Evolutionary conservation across 177 flowering plant genomes (phyloP), one percentile per base, ranked within the genome.

Genomic region (Vitis hybrid): DNA sequence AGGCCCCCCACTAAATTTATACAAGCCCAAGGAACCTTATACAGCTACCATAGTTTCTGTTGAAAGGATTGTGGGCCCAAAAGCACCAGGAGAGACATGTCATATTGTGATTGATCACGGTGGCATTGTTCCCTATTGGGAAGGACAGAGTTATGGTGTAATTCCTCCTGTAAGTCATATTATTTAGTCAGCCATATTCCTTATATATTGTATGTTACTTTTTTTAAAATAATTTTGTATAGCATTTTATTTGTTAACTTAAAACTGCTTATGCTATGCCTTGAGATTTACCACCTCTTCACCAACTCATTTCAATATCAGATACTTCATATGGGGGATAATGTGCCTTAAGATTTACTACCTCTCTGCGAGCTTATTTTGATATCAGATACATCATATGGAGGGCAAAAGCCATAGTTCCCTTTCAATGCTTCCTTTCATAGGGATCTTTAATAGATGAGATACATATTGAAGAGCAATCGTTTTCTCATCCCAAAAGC

Each of bases 81-180:
- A 89, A 74, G 92, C 99, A 74, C 98, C 99, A 8, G 98, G 99
- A 56, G 98, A 95, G 79, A 91, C 97, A 61, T 95, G 99, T 73
- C 99, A 95, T 73, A 88, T 95, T 76, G 96, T 95, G 48, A 93
- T 95, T 76, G 97, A 93, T 72, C 99, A 95, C 80, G 97, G 83
- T 60, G 97, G 99, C 59, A 91, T 90, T 80, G 91, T 93, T 62
- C 98, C 99, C 48, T 95, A 93, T 74, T 95, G 99, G 99, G 99
- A 95, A 89, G 99, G 99, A 57, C 98, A 95, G 79, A 95, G 99
- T 79, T 95, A 90, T 75, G 98, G 99, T 62, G 83, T 95, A 2
- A 91, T 95, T 67, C 98, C 99, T 75, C 98, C 99, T 18, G 98
- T 93, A 88, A 83, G 97, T 85, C 33, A 12, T 70, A 15, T 29